Percentiles rank a stretch among this genome's conserved stretches.
These are phyloP conservation scores for Cryptococcus amylolentus DNA, from an alignment of 1,284 basidiomycete species.

Conservation along the genomic window DNA sequence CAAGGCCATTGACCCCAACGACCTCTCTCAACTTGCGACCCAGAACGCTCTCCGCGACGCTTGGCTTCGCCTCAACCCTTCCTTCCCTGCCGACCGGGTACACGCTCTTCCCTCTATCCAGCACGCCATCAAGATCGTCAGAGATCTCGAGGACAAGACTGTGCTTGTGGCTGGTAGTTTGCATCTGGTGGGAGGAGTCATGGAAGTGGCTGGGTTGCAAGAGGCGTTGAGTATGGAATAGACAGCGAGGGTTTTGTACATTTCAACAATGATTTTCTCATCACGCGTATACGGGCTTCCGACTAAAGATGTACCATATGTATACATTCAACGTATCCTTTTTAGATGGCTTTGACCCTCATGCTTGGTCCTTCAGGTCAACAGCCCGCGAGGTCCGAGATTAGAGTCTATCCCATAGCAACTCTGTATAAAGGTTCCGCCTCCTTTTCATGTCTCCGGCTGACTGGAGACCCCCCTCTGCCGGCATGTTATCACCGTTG, in stretches of 20 bases:
- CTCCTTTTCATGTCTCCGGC: no score
- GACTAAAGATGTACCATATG: background rate
- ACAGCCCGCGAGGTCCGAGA: no score
- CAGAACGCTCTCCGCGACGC: slow-evolving; percentile 72
- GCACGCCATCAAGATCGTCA: slow-evolving; percentile 69
- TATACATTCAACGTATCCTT: background rate
- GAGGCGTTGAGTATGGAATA: slow-evolving; percentile 50
- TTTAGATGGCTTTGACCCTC: background rate
- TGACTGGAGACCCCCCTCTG: no score
- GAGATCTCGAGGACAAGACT: slow-evolving; percentile 50
- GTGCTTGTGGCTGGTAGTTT: slow-evolving; percentile 88
- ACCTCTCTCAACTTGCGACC: slow-evolving; percentile 65
- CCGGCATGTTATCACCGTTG: no score
- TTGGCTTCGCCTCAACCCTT: slow-evolving; percentile 65
- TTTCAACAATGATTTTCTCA: background rate
- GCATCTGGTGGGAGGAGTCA: slow-evolving; percentile 89
- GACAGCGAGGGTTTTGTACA: background rate
- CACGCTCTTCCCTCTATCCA: slow-evolving; percentile 85
- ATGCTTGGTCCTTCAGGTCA: no score
- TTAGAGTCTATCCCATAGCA: no score
- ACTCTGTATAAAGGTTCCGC: no score
- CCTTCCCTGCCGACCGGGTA: slow-evolving; percentile 60
- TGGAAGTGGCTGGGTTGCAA: slow-evolving; percentile 79
- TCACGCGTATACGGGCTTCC: background rate
- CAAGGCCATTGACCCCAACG: slow-evolving; percentile 61